Conservation (phyloP, 129 eudicot genomes). For the Tanacetum coccineum region DNA sequence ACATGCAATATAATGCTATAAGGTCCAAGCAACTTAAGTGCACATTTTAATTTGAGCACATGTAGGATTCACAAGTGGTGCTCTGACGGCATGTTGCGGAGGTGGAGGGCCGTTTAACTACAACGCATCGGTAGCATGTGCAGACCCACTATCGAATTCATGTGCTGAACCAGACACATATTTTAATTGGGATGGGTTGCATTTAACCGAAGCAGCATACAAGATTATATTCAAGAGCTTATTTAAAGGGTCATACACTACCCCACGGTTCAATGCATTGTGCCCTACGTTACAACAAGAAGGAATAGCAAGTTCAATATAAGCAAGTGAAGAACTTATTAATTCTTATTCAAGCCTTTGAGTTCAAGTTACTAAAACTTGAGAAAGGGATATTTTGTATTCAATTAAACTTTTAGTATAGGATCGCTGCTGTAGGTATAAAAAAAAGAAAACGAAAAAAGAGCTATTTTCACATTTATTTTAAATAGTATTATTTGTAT, state of each 20-base stretch:
- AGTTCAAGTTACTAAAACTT: constrained; percentile 13
- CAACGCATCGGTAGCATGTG: constrained; percentile 5
- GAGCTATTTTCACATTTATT: not conserved
- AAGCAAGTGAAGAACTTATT: constrained; percentile 5
- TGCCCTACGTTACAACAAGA: constrained; percentile 10
- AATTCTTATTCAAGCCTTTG: not conserved
- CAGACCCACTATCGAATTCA: not conserved
- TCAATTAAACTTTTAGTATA: not conserved
- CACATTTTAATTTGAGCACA: not conserved
- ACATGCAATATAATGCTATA: not conserved
- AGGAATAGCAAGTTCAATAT: constrained; percentile 17
- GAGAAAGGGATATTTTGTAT: constrained; percentile 5
- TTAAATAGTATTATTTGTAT: not conserved
- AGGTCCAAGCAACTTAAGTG: not conserved
- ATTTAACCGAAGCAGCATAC: constrained; percentile 25
- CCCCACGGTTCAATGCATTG: constrained; percentile 21
- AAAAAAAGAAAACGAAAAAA: not conserved
- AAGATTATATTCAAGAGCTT: constrained; percentile 32
- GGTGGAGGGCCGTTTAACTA: constrained; percentile 17
- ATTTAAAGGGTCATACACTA: constrained; percentile 34
- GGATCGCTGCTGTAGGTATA: not conserved
- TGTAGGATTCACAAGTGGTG: constrained; percentile 22
- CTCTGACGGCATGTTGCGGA: constrained; percentile 25
- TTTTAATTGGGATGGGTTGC: constrained; percentile 26
- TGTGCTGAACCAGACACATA: constrained; percentile 20